Base-by-base conservation (phyloP, 768 basidiomycete genomes). In the Holtermannia corniformis region DNA sequence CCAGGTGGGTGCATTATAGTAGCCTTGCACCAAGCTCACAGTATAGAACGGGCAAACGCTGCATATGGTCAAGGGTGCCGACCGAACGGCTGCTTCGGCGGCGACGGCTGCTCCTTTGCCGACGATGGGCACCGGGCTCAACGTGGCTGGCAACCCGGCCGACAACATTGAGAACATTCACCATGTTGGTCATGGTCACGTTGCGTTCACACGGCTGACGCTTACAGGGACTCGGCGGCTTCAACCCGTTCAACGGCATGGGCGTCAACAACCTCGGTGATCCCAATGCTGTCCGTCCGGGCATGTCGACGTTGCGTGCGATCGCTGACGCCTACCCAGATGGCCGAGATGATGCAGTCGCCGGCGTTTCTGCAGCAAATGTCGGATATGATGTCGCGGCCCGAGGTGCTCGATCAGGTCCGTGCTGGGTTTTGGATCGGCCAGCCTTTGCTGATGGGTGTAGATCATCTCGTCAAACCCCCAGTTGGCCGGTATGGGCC, bases 211-310 rank as follows among this genome's bases (percentile, higher is more conserved):
- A 19, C 20, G 20, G 48, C 21, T 27, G 46, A 47, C 24, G 23
- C 13, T 21, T 16, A 3, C 43, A 61, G 58, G 67, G 61, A 23
- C 52, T 72, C 40, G 72, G 61, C 28, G 70, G 67, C 32, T 76
- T 92, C 68, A 96, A 97, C 63, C 93, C 95, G 0, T 97, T 99
- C 65, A 78, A 84, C 0, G 85, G 84, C 3, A 82, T 93, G 51
- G 93, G 92, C 1, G 47, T 93, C 49, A 52, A 60, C 28, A 99
- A 99, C 66, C 77, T 80, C 3, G 87, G 87, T 61, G 93, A 96
- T 69, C 92, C 92, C 0, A 95, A 96, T 70, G 87, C 93, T 82
- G 89, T 88, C 55, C 59, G 80, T 74, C 20, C 19, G 3, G 20
- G 40, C 4, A 21, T n/a, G 10, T 32, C 23, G 14, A 47, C 45